Percentiles rank a stretch among this genome's conserved stretches.
Conservation (phyloP, 176 grass and related monocot species). For the Oryza meridionalis region DNA sequence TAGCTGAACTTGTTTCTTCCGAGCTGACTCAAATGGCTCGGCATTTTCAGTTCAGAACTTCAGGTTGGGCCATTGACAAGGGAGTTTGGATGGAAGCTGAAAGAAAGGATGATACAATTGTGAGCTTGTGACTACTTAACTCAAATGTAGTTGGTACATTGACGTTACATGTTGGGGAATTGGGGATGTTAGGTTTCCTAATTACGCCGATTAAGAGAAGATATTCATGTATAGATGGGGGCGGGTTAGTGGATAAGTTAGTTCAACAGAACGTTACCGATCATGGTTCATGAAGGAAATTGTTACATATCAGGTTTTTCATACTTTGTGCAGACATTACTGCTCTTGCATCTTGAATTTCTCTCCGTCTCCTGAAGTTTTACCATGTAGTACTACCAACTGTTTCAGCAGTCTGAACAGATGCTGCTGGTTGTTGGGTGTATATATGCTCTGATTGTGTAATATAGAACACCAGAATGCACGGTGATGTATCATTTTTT, state of each 20-base stretch:
- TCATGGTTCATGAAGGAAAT: not conserved
- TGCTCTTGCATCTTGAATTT: not conserved
- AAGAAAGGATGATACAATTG: not conserved
- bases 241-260: not conserved
- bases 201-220: slow-evolving; percentile 29
- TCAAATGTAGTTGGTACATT: slow-evolving; percentile 41
- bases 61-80: slow-evolving; percentile 20
- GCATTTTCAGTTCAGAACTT: not conserved
- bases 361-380: not conserved
- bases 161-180: slow-evolving; percentile 29
- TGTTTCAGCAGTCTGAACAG: not conserved
- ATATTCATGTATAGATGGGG: slow-evolving; percentile 47
- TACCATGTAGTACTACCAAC: not conserved
- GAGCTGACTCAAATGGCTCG: not conserved
- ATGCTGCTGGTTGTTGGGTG: not conserved
- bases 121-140: not conserved
- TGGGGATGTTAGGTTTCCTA: slow-evolving; percentile 15
- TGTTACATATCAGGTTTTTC: not conserved
- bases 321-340: too few species aligned
- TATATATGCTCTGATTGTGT: not conserved
- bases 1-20: slow-evolving; percentile 5
- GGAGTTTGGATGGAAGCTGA: not conserved
- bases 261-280: slow-evolving; percentile 13
- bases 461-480: not conserved
- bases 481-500: not conserved